Conservation (phyloP, 768 basidiomycete genomes). For the Hysterangium stoloniferum region DNA sequence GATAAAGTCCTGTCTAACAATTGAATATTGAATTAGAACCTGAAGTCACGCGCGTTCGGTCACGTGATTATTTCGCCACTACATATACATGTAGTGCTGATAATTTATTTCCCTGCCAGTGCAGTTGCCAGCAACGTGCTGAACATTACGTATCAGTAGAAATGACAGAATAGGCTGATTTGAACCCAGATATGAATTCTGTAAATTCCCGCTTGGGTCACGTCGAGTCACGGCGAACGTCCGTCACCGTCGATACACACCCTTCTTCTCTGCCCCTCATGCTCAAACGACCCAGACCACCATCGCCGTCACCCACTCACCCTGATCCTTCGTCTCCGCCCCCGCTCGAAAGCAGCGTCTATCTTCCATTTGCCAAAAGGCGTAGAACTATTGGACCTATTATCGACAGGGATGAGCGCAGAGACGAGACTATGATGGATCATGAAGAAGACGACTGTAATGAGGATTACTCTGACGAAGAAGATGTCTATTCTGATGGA, state of each 20-base stretch:
- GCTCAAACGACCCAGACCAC: slow-evolving; percentile 9
- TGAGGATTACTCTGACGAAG: slow-evolving; percentile 1
- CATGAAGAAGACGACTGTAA: slow-evolving; percentile 4
- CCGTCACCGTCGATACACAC: background rate
- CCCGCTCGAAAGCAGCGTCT: background rate
- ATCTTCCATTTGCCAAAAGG: slow-evolving; percentile 3
- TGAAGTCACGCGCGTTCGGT: too few species aligned
- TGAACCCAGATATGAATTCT: background rate
- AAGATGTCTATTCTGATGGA: background rate
- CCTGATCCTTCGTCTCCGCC: background rate
- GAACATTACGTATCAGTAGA: background rate
- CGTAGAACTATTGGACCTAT: slow-evolving; percentile 3
- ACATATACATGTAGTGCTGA: too few species aligned
- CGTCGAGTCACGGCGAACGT: too few species aligned
- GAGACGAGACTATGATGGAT: background rate
- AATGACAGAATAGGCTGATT: background rate
- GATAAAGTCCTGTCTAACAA: too few species aligned
- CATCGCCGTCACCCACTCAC: slow-evolving; percentile 1
- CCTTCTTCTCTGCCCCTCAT: background rate
- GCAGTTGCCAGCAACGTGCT: too few species aligned
- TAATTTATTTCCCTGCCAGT: too few species aligned
- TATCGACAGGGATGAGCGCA: slow-evolving; percentile 5
- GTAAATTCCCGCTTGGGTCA: too few species aligned
- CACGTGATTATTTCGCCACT: too few species aligned
- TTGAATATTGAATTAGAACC: too few species aligned